Evolutionary conservation across 2,329 filamentous ascomycete genomes (phyloP).

Genomic region (Aspergillus aculeatus): DNA sequence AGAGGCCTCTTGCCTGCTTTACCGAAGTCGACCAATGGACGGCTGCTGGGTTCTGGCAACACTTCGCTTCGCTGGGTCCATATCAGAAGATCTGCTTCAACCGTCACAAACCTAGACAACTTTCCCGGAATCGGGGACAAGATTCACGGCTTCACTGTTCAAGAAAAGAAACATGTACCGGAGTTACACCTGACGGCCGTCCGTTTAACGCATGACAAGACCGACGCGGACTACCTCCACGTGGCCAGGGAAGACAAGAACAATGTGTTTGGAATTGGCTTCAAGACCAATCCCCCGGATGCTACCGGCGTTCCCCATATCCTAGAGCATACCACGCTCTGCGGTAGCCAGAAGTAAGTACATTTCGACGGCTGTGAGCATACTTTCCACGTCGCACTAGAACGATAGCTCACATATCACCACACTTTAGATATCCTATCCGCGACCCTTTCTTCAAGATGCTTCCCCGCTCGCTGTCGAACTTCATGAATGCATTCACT

Average conservation of each 20-base stretch:
- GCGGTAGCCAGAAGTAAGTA: slow-evolving; percentile 82
- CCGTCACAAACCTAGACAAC: slow-evolving; percentile 72
- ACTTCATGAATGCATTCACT: slow-evolving; percentile 99
- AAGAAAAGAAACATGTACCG: slow-evolving; percentile 85
- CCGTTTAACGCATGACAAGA: slow-evolving; percentile 90
- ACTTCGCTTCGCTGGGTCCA: slow-evolving; percentile 19
- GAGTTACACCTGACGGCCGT: slow-evolving; percentile 91
- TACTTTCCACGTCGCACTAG: not conserved
- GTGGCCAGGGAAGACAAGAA: slow-evolving; percentile 93
- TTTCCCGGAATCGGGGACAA: slow-evolving; percentile 79
- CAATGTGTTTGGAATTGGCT: slow-evolving; percentile 99
- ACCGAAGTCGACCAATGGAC: slow-evolving; percentile 19
- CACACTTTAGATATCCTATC: slow-evolving; percentile 72
- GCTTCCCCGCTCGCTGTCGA: slow-evolving; percentile 95
- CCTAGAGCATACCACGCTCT: slow-evolving; percentile 93
- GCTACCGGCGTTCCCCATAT: slow-evolving; percentile 96
- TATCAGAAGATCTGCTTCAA: slow-evolving; percentile 43
- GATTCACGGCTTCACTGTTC: slow-evolving; percentile 88
- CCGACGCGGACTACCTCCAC: slow-evolving; percentile 92
- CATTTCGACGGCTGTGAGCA: not conserved
- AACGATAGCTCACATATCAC: slow-evolving; percentile 13
- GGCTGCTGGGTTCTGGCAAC: slow-evolving; percentile 19
- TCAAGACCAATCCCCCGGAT: slow-evolving; percentile 98
- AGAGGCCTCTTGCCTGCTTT: slow-evolving; percentile 25
- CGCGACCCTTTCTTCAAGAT: slow-evolving; percentile 99